A percentile compares a stretch with the other conserved stretches of the same genome.
Evolutionary conservation across 148 eudicot species (phyloP).

Genomic region (Beta vulgaris): DNA sequence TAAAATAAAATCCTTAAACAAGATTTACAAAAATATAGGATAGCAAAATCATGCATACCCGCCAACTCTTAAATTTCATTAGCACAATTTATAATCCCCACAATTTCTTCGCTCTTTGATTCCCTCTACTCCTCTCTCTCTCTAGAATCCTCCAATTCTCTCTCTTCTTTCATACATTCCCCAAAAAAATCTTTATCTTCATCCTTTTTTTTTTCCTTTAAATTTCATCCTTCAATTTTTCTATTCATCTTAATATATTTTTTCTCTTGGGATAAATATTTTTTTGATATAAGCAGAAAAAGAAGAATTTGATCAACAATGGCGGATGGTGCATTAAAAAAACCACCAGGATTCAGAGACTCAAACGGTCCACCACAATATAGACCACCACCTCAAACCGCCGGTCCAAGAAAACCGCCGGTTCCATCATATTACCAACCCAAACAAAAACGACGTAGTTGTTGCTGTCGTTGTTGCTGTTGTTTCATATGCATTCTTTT

Average conservation of each 20-base stretch:
- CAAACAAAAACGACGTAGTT: conserved; percentile 12
- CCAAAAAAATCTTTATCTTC: background rate
- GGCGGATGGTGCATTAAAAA: conserved; percentile 27
- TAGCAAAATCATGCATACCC: background rate
- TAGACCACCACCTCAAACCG: background rate
- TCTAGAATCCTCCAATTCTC: background rate
- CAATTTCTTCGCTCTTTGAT: background rate
- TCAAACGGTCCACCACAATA: conserved; percentile 5
- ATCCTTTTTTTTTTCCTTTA: background rate
- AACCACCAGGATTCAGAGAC: conserved; percentile 39
- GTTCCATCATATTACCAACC: conserved; percentile 30
- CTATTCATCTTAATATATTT: no score
- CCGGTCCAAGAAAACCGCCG: conserved; percentile 18
- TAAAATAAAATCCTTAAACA: background rate
- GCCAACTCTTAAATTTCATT: conserved; percentile 4
- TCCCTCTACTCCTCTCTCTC: background rate
- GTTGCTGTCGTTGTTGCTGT: conserved; percentile 32
- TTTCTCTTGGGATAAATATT: no score
- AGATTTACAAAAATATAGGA: background rate
- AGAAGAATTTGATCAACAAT: no score
- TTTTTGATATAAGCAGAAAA: no score
- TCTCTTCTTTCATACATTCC: background rate
- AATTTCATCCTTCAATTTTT: background rate
- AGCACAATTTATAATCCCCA: background rate
- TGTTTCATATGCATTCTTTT: conserved; percentile 19